These are phyloP conservation scores for Cryptococcus sp. DNA, from an alignment of 1,284 basidiomycete species.

Conservation along the genomic window DNA sequence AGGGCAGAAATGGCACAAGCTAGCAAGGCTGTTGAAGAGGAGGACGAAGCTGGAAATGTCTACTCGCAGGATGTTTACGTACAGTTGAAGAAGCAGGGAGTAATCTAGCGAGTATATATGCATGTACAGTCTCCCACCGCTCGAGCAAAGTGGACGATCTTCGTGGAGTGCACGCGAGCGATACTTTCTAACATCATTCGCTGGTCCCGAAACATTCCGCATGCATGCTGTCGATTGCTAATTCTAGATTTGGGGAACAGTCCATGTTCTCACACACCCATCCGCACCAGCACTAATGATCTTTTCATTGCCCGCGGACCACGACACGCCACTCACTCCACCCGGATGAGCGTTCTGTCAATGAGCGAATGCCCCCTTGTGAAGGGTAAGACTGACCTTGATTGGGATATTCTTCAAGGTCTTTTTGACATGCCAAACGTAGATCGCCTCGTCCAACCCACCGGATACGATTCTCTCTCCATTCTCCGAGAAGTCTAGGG, in stretches of 20 bases:
- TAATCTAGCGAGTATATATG: slow-evolving; percentile 26
- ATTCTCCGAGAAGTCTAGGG: slow-evolving; percentile 72
- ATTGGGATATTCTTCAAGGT: slow-evolving; percentile 75
- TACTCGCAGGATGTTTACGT: slow-evolving; percentile 55
- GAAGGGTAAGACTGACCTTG: slow-evolving; percentile 51
- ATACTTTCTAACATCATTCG: no score
- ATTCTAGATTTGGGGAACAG: slow-evolving; percentile 17
- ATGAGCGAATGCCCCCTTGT: no score
- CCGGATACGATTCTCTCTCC: slow-evolving; percentile 75
- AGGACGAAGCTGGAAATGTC: slow-evolving; percentile 95
- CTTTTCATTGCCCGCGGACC: slow-evolving; percentile 58
- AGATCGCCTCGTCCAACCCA: slow-evolving; percentile 86
- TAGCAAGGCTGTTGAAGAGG: slow-evolving; percentile 92
- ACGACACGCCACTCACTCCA: slow-evolving; percentile 74
- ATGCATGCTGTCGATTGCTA: no score
- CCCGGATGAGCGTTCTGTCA: slow-evolving; percentile 69
- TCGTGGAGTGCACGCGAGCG: no score
- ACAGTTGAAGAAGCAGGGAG: slow-evolving; percentile 46
- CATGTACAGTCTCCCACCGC: no score
- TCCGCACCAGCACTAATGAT: slow-evolving; percentile 78
- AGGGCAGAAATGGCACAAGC: slow-evolving; percentile 82
- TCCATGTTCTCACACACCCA: slow-evolving; percentile 71
- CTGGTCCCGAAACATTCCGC: no score
- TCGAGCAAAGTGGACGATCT: no score
- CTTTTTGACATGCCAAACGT: slow-evolving; percentile 77